A percentile compares a stretch with the other conserved stretches of the same genome.
phyloP scores from a whole-genome alignment of 805 yeast species.

The Wickerhamomyces pijperi region DNA sequence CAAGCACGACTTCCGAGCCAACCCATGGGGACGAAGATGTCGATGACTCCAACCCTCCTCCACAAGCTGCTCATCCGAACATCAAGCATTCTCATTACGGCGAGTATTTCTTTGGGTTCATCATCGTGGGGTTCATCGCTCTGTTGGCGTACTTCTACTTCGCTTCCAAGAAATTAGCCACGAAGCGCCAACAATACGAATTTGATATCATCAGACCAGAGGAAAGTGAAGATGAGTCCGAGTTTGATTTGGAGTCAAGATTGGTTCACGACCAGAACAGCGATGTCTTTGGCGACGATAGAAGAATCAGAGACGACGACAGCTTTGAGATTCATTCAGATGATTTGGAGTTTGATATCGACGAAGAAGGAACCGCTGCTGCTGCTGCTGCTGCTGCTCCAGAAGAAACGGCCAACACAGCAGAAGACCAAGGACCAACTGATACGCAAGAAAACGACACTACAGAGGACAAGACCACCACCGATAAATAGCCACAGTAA shows the following conservation, averaged over 20 bases:
- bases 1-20: constrained; percentile 1
- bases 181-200: constrained; percentile 26
- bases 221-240: constrained; percentile 57
- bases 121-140: constrained; percentile 45
- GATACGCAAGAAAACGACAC: too few relatives aligned
- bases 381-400: background rate
- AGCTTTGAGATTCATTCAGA: constrained; percentile 15
- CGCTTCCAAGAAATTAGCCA: constrained; percentile 31
- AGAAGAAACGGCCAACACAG: background rate
- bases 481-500: too few relatives aligned
- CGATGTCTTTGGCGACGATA: background rate
- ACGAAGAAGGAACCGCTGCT: too few relatives aligned
- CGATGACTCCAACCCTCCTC: constrained; percentile 16
- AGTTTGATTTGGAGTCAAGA: constrained; percentile 68
- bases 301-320: constrained; percentile 7
- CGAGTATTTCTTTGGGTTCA: constrained; percentile 49
- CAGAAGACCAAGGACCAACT: too few relatives aligned
- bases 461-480: too few relatives aligned
- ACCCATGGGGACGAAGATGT: constrained; percentile 6
- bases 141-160: constrained; percentile 27
- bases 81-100: constrained; percentile 31
- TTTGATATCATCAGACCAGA: constrained; percentile 27
- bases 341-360: constrained; percentile 3
- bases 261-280: constrained; percentile 22
- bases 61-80: constrained; percentile 4